Evolutionary conservation across 768 basidiomycete genomes (phyloP).

Genomic region (Coprinopsis sp.): DNA sequence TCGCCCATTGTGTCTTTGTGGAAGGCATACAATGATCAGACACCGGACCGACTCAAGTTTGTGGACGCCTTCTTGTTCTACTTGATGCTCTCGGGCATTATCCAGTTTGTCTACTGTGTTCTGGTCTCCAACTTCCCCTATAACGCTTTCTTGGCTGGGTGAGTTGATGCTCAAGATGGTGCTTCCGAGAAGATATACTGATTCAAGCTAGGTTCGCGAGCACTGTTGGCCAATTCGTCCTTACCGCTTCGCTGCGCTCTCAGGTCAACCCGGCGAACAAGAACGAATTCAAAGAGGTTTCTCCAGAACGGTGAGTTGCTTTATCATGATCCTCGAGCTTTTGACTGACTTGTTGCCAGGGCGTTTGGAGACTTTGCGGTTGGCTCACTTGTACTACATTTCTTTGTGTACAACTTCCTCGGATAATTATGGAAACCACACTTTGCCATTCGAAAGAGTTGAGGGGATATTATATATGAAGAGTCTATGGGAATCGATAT

Average conservation of each 20-base stretch:
- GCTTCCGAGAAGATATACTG: background rate
- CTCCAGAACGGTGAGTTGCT: constrained; percentile 78
- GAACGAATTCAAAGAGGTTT: constrained; percentile 81
- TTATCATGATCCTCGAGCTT: background rate
- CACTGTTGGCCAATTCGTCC: constrained; percentile 94
- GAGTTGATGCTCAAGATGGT: constrained; percentile 24
- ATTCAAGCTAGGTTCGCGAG: constrained; percentile 70
- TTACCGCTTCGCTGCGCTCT: constrained; percentile 85
- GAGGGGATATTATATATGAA: background rate
- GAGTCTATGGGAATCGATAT: background rate
- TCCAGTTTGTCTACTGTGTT: constrained; percentile 90
- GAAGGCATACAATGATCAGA: constrained; percentile 73
- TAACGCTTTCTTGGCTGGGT: constrained; percentile 97
- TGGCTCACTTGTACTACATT: constrained; percentile 93
- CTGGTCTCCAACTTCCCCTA: constrained; percentile 92
- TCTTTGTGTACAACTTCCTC: constrained; percentile 98
- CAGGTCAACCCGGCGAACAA: constrained; percentile 89
- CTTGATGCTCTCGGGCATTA: constrained; percentile 84
- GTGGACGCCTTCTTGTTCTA: constrained; percentile 92
- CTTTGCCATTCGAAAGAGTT: constrained; percentile 6
- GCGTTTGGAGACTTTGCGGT: constrained; percentile 96
- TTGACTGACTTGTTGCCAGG: constrained; percentile 37
- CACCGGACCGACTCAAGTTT: constrained; percentile 84
- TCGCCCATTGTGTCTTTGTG: constrained; percentile 54
- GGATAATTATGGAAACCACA: constrained; percentile 47